Evolutionary conservation across 345 rosid genomes (phyloP), one percentile per base, ranked within the genome.

Genomic region (Nephelium lappaceum): DNA sequence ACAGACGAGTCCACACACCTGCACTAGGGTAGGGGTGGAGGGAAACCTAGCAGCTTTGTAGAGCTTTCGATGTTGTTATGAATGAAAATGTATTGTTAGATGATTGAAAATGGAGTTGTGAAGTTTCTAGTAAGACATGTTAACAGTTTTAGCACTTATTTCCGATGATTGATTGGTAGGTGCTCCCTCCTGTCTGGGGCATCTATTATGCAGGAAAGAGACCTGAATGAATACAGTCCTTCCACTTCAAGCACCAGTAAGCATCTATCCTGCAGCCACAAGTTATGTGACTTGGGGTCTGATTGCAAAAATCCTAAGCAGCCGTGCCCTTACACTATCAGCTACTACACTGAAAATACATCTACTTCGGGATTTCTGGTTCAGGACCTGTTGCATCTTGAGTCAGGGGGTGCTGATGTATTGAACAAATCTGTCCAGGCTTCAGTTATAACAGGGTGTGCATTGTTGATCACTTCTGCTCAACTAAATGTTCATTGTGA

Each of bases 131-230:
- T 75, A 77, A 82, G 81, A 77, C 68, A 75, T 73, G 84, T 42
- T 87, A 85, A 86, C 88, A 74, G 79, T 84, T 94, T 92, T 91
- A 91, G 89, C 93, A 84, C 97, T 95, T 95, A 87, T 89, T 88
- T 89, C 89, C 86, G 60, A 87, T 87, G 91, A 93, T 95, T 93
- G 98, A 95, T 95, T 95, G 96, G 95, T 96, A 93, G 97, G 93
- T 95, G 97, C 95, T 91, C 93, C 95, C 83, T 89, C 87, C 78
- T 93, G 80, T 93, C 86, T 93, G 94, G 98, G 89, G 94, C 95
- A 91, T 88, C 87, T 95, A 86, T 93, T 93, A 86, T 93, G 97
- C 98, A 93, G 98, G 97, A 91, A 81, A 91, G 84, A 86, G 97
- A 92, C 84, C 69, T 95, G 63, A 91, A 84, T 73, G 94, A 91